A percentile compares a stretch with the other conserved stretches of the same genome.
These are phyloP conservation scores for Funneliformis caledonium DNA, from an alignment of 371 early-diverging fungal genomes.

Conservation along the genomic window DNA sequence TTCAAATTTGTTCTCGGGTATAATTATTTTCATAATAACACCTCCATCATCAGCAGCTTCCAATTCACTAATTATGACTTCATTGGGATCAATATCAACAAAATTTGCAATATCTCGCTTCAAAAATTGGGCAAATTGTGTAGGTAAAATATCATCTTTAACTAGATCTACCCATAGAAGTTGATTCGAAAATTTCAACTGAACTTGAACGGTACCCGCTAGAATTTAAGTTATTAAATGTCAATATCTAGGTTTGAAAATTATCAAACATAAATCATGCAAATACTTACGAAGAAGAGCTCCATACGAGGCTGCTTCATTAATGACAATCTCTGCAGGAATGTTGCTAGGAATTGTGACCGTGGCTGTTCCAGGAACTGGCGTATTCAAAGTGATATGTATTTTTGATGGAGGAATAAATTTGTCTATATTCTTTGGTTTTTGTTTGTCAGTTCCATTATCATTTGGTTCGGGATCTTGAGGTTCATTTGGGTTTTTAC, in stretches of 20 bases:
- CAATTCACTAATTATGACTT: neutral
- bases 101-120: constrained; percentile 4
- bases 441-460: neutral
- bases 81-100: neutral
- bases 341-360: neutral
- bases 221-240: neutral
- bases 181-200: neutral
- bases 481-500: neutral
- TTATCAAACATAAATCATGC: neutral
- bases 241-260: neutral
- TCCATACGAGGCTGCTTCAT: neutral
- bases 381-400: neutral
- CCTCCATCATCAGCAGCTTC: neutral
- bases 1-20: neutral
- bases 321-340: neutral
- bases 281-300: neutral
- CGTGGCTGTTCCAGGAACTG: neutral
- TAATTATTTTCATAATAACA: constrained; percentile 3
- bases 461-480: neutral
- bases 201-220: neutral
- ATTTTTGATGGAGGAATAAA: neutral
- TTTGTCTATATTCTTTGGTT: neutral
- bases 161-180: constrained; percentile 19
- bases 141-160: neutral
- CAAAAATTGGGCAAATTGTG: constrained; percentile 8